Base-by-base conservation (phyloP, 148 eudicot species). In the Heliamphora exappendiculata region DNA sequence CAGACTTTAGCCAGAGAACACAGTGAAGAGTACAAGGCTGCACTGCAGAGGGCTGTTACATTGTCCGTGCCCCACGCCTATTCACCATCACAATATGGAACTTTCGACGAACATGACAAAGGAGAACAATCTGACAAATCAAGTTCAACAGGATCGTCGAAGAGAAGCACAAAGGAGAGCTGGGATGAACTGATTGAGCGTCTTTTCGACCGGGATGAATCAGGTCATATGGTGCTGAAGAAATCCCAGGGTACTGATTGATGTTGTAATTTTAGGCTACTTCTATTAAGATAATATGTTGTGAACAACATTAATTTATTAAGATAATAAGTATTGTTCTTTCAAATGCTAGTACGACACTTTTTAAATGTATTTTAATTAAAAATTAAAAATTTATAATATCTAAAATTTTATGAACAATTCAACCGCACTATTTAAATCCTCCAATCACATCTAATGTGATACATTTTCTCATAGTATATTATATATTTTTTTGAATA, bases 131-230 rank as follows among this genome's bases (percentile, higher is more conserved):
- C 91, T 0, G 79, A 76, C 10, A 70, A 58, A 76, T 79, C 88
- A 12, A 64, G 44, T 67, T 66, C 80, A 0, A 37, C 81, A 5
- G 91, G 80, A 57, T 85, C 93, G 14, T 84, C 91, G 3, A 80
- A 81, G 31, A 74, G 79, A 71, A 82, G 72, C 82, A 69, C 81
- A 60, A 73, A 65, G 4, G 96, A 95, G 65, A 88, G 82, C 76
- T 91, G 97, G 97, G 93, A 86, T 76, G 94, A 93, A 37, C 50
- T 91, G 76, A 87, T 89, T 14, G 86, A 90, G 42, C 93, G 88
- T n/a, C 88, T 92, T 37, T 88, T 91, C 31, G 92, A 92, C 80
- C 88, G 80, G 79, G 96, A 91, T 41, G 93, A 87, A 76, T 70
- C 91, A 20, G 87, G 94, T 69, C 86, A 84, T 76, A 84, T 86